Evolutionary conservation across 257 asterid species (phyloP).

Genomic region (Echium plantagineum): DNA sequence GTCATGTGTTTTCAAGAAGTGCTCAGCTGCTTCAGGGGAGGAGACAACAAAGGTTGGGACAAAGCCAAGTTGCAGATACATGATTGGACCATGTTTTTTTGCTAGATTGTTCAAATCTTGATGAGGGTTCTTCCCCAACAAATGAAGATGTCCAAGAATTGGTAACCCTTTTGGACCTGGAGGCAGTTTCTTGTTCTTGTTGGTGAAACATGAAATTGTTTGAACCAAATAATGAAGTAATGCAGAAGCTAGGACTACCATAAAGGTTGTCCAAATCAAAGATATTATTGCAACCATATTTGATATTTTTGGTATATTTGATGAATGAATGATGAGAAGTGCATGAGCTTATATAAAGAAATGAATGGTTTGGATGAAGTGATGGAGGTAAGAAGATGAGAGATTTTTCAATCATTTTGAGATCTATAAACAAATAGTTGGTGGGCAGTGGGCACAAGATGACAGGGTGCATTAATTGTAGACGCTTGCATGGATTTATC

Average conservation of each 20-base stretch:
- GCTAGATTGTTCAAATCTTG: background rate
- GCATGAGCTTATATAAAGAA: too few species aligned
- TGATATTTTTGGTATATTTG: background rate
- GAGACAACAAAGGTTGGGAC: background rate
- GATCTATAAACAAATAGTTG: too few species aligned
- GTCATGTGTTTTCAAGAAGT: background rate
- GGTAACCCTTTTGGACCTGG: background rate
- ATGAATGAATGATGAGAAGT: too few species aligned
- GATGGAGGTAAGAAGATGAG: too few species aligned
- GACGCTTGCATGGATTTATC: too few species aligned
- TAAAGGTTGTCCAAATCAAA: background rate
- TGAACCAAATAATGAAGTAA: background rate
- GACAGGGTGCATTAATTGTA: too few species aligned
- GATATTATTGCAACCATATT: background rate
- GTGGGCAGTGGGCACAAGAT: too few species aligned
- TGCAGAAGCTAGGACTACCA: background rate
- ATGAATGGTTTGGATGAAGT: too few species aligned
- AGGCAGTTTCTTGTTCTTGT: background rate
- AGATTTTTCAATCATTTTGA: too few species aligned
- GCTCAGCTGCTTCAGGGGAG: background rate
- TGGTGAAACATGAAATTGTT: background rate
- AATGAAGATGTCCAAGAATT: background rate
- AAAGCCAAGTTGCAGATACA: background rate
- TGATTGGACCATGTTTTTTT: background rate
- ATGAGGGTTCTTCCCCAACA: background rate